Percentiles rank a stretch among this genome's conserved stretches.
Conservation (phyloP, 768 basidiomycete species). For the Auricularia sp. region DNA sequence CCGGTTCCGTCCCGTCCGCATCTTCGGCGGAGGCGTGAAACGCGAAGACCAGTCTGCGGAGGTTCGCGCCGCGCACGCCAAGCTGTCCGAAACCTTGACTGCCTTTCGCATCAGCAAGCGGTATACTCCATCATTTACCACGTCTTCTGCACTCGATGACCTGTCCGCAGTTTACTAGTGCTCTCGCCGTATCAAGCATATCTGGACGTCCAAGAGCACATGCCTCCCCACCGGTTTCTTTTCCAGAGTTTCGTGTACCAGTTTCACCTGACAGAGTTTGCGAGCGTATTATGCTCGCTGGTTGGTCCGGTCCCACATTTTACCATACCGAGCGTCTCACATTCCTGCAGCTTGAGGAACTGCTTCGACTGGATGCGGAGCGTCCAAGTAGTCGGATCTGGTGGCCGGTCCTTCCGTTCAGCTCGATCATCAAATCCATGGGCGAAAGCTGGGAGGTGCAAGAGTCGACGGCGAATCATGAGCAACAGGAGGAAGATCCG, state of each 20-base stretch:
- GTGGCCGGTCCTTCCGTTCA: constrained; percentile 38
- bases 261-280: constrained; percentile 36
- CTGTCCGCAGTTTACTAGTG: constrained; percentile 18
- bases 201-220: constrained; percentile 27
- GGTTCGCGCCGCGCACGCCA: too few species aligned
- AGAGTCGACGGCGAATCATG: constrained; percentile 30
- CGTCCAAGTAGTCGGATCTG: constrained; percentile 38
- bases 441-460: constrained; percentile 37
- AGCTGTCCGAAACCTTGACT: too few species aligned
- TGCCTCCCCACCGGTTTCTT: constrained; percentile 54
- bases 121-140: too few species aligned
- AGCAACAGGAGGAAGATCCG: constrained; percentile 62
- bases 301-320: constrained; percentile 19
- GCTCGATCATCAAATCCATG: constrained; percentile 23
- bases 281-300: constrained; percentile 21
- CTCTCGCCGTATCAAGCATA: constrained; percentile 51
- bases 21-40: too few species aligned
- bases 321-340: background rate
- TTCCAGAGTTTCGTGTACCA: constrained; percentile 73
- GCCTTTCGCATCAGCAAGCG: too few species aligned
- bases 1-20: too few species aligned
- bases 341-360: constrained; percentile 41
- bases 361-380: constrained; percentile 44
- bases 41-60: too few species aligned
- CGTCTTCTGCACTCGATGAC: background rate